These are phyloP conservation scores for Aspergillus quadricinctus DNA, from an alignment of 2,329 filamentous ascomycete species.

Conservation along the genomic window DNA sequence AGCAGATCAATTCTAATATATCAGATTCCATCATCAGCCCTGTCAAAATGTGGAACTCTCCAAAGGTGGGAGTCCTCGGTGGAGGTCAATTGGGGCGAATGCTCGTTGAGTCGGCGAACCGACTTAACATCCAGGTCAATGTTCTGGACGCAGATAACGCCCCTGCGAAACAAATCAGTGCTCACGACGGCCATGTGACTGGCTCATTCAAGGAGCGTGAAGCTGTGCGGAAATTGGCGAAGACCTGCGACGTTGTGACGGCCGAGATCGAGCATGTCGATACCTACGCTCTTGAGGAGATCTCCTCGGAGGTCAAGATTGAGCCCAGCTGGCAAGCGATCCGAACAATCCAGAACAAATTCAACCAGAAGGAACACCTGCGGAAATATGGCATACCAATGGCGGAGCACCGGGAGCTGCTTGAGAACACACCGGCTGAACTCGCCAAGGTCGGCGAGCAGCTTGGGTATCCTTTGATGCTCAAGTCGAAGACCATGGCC, in stretches of 20 bases:
- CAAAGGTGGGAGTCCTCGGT: slow-evolving; percentile 50
- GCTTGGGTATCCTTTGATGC: slow-evolving; percentile 82
- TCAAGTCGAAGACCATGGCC: slow-evolving; percentile 84
- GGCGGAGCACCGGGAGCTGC: slow-evolving; percentile 64
- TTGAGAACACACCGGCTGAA: slow-evolving; percentile 55
- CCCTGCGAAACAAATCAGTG: slow-evolving; percentile 81
- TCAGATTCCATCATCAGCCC: neutral
- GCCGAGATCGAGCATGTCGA: slow-evolving; percentile 96
- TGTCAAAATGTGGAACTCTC: slow-evolving; percentile 36
- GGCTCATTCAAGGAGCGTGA: slow-evolving; percentile 84
- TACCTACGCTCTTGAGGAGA: slow-evolving; percentile 81
- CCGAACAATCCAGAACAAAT: slow-evolving; percentile 91
- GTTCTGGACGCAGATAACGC: slow-evolving; percentile 72
- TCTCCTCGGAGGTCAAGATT: slow-evolving; percentile 62
- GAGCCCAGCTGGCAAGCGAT: slow-evolving; percentile 85
- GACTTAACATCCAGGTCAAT: slow-evolving; percentile 72
- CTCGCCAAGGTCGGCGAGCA: slow-evolving; percentile 59
- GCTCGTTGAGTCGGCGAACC: slow-evolving; percentile 82
- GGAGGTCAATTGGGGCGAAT: slow-evolving; percentile 83
- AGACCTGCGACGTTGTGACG: slow-evolving; percentile 73
- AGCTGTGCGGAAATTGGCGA: slow-evolving; percentile 75
- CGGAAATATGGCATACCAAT: slow-evolving; percentile 64
- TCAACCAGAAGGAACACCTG: slow-evolving; percentile 78
- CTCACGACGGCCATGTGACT: slow-evolving; percentile 67
- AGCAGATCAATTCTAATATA: neutral